Evolutionary conservation across 1,284 basidiomycete genomes (phyloP), one percentile per base, ranked within the genome.

Genomic region (Volvariella volvacea): DNA sequence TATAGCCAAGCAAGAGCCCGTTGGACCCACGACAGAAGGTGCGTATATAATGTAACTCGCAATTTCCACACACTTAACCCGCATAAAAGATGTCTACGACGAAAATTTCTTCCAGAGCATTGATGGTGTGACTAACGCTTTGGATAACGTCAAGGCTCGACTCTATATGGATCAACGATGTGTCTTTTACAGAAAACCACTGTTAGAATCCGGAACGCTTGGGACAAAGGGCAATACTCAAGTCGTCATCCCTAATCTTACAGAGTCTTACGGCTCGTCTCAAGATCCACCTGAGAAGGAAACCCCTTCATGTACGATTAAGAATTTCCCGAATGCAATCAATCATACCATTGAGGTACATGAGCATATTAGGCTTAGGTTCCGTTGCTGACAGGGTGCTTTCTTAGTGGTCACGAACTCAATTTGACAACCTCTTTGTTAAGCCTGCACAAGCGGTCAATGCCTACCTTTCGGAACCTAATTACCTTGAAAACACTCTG

Each of bases 241-340:
- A 69, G 94, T 99, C 49, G 80, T 99, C 49, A 78, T 98, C 39
- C 97, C 96, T 16, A 82, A 97, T 65, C 59, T 99, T 42, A 98
- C 96, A 30, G 96, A 99, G 67, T 97, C 93, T 12, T 99, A 99
- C 65, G 88, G 91, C 17, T 97, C 94, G 3, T 98, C 95, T 16
- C 96, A 99, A 68, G 96, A 99, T 64, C 96, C 96, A 37, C 96
- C 96, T 15, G 97, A 99, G 70, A 99, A 98, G 70, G 90, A 95
- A 60, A 88, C 94, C 12, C 92, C 97, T 8, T 92, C 92, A 33
- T 99, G 97, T 68, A 99, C 96, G 7, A 89, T 99, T 60, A 99
- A 98, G 72, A 98, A 93, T 68, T 99, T 99, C 80, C 96, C 96
- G 22, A 97, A 99, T 63, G 86, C 88, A 28, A 99, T 99, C 55